Evolutionary conservation across 2,329 filamentous ascomycete species (phyloP).

Genomic region (Verruconis gallopava): DNA sequence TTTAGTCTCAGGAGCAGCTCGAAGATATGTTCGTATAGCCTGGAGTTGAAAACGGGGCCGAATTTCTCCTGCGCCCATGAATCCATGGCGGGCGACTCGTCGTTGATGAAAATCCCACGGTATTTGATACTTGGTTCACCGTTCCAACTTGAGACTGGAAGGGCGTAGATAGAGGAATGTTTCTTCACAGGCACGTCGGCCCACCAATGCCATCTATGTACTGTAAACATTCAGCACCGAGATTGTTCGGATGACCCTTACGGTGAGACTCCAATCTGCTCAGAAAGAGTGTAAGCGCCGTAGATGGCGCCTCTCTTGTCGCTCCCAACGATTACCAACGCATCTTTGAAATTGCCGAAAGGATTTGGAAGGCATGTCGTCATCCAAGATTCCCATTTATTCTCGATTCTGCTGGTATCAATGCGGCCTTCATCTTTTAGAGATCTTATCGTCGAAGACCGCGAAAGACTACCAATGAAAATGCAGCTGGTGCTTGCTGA

Average conservation of each 20-base stretch:
- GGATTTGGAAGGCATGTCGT: conserved; percentile 47
- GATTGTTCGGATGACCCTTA: no score
- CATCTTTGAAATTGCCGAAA: conserved; percentile 40
- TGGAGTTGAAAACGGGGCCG: conserved; percentile 35
- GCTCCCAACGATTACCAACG: conserved; percentile 52
- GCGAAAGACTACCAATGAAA: conserved; percentile 15
- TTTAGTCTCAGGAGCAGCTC: conserved; percentile 56
- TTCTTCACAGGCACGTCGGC: conserved; percentile 46
- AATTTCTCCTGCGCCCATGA: conserved; percentile 51
- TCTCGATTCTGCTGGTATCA: conserved; percentile 43
- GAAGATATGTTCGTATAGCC: conserved; percentile 57
- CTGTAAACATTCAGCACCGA: no score
- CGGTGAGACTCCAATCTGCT: conserved; percentile 61
- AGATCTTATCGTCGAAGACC: conserved; percentile 8
- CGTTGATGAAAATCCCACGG: conserved; percentile 57
- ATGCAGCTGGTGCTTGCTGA: not conserved
- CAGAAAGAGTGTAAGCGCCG: conserved; percentile 57
- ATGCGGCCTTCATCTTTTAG: conserved; percentile 33
- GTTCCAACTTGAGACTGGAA: conserved; percentile 36
- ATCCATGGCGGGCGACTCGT: conserved; percentile 54
- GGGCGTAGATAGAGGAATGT: conserved; percentile 38
- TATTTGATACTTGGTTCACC: conserved; percentile 52
- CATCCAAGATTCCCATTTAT: conserved; percentile 57
- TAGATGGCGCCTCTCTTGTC: conserved; percentile 57
- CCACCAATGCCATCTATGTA: conserved; percentile 61